Evolutionary conservation across 139 green algal species (phyloP).

Genomic region (Picochlorum sp.): DNA sequence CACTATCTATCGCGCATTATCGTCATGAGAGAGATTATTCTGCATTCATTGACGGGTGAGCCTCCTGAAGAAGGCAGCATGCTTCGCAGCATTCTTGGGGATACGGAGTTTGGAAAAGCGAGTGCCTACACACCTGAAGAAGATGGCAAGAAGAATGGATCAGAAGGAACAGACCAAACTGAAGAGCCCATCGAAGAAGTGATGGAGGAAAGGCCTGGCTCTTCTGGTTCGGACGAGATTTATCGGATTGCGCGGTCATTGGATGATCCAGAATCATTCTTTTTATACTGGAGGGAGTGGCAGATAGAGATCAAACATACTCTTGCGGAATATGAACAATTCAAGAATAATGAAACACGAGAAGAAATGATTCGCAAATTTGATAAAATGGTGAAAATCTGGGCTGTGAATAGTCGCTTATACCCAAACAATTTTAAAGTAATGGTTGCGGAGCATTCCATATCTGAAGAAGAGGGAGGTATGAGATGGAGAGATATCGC

Average conservation of each 20-base stretch:
- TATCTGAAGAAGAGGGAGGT: background rate
- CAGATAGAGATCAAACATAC: background rate
- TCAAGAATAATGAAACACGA: background rate
- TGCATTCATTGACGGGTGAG: background rate
- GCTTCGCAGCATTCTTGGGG: background rate
- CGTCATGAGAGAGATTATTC: background rate
- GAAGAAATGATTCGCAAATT: background rate
- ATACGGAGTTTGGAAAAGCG: background rate
- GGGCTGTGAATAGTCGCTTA: background rate
- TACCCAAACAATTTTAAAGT: conserved; percentile 6
- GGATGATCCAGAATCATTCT: background rate
- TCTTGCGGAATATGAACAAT: background rate
- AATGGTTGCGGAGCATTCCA: background rate
- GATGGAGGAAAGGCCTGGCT: background rate
- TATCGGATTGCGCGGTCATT: background rate
- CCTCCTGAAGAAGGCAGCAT: background rate
- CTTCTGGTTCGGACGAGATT: too few relatives aligned
- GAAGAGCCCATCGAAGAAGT: background rate
- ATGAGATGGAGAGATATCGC: background rate
- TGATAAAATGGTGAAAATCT: conserved; percentile 5
- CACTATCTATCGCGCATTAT: background rate
- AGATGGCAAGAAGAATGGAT: background rate
- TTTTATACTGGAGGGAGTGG: background rate
- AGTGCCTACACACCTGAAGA: background rate
- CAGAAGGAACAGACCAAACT: background rate